These are phyloP conservation scores for Mortierella claussenii DNA, from an alignment of 192 early-diverging fungal genomes.

Conservation along the genomic window DNA sequence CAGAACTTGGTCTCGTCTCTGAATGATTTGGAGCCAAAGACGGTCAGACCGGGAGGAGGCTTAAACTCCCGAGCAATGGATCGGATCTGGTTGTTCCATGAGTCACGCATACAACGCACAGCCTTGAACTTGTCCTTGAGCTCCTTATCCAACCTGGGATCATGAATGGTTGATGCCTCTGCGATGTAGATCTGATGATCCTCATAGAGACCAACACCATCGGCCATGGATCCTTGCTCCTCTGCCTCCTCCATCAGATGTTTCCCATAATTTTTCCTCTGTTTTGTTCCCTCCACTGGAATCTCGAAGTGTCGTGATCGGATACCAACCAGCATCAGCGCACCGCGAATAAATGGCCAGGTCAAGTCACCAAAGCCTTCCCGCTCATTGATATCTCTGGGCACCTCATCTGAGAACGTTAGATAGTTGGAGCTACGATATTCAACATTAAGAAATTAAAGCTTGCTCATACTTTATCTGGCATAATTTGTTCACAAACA, in stretches of 20 bases:
- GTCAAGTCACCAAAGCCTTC: slow-evolving; percentile 25
- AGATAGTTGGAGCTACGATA: too few relatives aligned
- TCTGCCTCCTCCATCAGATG: slow-evolving; percentile 2
- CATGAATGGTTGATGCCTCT: slow-evolving; percentile 14
- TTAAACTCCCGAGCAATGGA: slow-evolving; percentile 9
- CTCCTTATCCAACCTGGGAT: slow-evolving; percentile 12
- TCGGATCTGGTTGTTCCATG: slow-evolving; percentile 15
- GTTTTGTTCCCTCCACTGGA: slow-evolving; percentile 7
- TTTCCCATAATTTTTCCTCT: slow-evolving; percentile 9
- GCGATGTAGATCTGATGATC: slow-evolving; percentile 30
- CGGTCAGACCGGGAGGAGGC: slow-evolving; percentile 3
- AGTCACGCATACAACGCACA: slow-evolving; percentile 18
- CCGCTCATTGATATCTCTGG: slow-evolving; percentile 17
- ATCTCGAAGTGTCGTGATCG: slow-evolving; percentile 14
- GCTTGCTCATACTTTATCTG: too few relatives aligned
- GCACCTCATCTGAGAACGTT: background rate
- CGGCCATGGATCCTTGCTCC: slow-evolving; percentile 15
- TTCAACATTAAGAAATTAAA: too few relatives aligned
- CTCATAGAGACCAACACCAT: slow-evolving; percentile 17
- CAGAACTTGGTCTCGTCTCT: slow-evolving; percentile 16
- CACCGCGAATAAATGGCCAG: slow-evolving; percentile 27
- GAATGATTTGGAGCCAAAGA: slow-evolving; percentile 26
- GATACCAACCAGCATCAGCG: slow-evolving; percentile 13
- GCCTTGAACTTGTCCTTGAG: slow-evolving; percentile 17
- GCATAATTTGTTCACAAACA: too few relatives aligned